Base-by-base conservation (phyloP, 805 yeast genomes). In the Kodamaea jinghongensis region DNA sequence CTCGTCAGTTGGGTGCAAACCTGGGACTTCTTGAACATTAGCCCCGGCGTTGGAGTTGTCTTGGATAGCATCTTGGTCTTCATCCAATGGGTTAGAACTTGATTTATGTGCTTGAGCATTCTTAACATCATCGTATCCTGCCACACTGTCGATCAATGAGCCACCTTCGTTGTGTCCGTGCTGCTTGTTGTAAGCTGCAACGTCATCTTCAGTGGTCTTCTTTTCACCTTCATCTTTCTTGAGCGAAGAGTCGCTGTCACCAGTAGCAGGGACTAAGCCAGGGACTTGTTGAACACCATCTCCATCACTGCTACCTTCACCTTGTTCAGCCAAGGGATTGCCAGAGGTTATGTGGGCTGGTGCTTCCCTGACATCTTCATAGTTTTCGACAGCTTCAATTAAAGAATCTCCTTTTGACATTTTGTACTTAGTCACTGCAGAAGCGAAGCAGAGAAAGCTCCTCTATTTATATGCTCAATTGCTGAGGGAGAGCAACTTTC, bases 71-170 rank as follows among this genome's bases (percentile, higher is more conserved):
- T 20, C 23, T 8, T 20, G 7, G 5, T 20, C 23, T 6, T 20
- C 23, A 20, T 20, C 23, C 23, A 20, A 20, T 20, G 23, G 23
- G 23, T 20, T 20, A 8, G 23, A 20, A 16, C 11, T n/a, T 6
- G 29, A 10, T 28, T 29, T 28, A 38, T 56, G 60, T 8, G 53
- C 43, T n/a, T 46, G 36, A 11, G 47, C 28, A 6, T 45, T 13
- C 46, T 50, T 45, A 28, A 49, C 46, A 14, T 39, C 45, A 3
- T 53, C 52, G 23, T 44, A 42, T n/a, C 27, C 28, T 31, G 54
- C 62, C 13, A 65, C 66, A 13, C 52, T 49, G 28, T 61, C 61
- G 17, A 61, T 43, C 45, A 61, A 49, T 17, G 60, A 51, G 22
- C 56, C 44, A 31, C 51, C 47, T 22, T 55, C 56, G 36, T 45